These are phyloP conservation scores for Scheffersomyces lignicola DNA, from an alignment of 1,139 yeast species.

Conservation along the genomic window DNA sequence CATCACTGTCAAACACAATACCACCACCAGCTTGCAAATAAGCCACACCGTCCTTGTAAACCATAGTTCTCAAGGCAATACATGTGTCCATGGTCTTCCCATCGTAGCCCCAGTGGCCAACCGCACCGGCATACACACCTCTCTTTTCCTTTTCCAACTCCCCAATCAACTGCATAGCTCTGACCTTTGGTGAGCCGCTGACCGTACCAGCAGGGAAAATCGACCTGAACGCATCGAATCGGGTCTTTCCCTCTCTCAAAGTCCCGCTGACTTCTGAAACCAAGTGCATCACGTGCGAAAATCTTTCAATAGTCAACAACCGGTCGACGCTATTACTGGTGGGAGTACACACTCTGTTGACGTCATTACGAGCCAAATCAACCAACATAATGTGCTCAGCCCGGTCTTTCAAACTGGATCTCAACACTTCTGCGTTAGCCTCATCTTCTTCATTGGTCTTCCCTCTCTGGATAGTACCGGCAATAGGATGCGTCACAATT, in stretches of 20 bases:
- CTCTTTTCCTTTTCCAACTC: constrained; percentile 89
- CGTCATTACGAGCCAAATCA: constrained; percentile 93
- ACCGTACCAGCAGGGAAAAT: constrained; percentile 99
- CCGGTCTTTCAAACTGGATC: constrained; percentile 83
- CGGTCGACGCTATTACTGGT: constrained; percentile 81
- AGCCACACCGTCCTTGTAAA: constrained; percentile 84
- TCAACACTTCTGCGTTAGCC: constrained; percentile 67
- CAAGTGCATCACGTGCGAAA: constrained; percentile 96
- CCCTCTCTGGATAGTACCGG: constrained; percentile 93
- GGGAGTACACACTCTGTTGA: constrained; percentile 93
- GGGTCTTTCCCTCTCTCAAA: constrained; percentile 74
- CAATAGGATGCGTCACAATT: constrained; percentile 93
- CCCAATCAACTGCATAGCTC: constrained; percentile 92
- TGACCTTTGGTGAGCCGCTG: constrained; percentile 96
- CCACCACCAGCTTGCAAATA: constrained; percentile 99
- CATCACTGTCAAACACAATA: constrained; percentile 92
- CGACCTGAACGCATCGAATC: constrained; percentile 96
- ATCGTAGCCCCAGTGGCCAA: constrained; percentile 97
- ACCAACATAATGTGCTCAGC: constrained; percentile 99
- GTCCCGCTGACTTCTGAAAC: constrained; percentile 95
- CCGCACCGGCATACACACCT: constrained; percentile 98
- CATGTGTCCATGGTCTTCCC: constrained; percentile 94
- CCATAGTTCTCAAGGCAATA: constrained; percentile 96
- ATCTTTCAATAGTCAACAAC: constrained; percentile 83
- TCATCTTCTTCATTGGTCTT: constrained; percentile 91